phyloP scores from a whole-genome alignment of 2,329 filamentous ascomycete genomes.

The Cytospora mali region DNA sequence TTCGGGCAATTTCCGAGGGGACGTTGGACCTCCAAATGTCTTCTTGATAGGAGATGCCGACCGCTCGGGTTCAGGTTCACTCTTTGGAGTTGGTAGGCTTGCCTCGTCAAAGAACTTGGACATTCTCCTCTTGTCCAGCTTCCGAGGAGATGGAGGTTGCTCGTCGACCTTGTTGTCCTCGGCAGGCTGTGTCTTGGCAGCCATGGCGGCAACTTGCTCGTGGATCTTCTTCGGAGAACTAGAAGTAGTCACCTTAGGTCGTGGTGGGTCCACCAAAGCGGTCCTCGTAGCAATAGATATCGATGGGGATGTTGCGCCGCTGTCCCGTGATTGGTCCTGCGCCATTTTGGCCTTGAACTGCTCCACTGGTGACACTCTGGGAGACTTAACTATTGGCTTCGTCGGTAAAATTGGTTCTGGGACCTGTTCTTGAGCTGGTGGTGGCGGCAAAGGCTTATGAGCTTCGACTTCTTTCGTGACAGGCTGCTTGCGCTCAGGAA shows the following conservation, averaged over 20 bases:
- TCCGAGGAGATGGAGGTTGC: slow-evolving; percentile 56
- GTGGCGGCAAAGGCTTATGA: slow-evolving; percentile 17
- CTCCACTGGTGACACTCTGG: slow-evolving; percentile 30
- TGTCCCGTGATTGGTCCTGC: slow-evolving; percentile 5
- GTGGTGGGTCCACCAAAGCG: slow-evolving; percentile 34
- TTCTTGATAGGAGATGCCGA: slow-evolving; percentile 42
- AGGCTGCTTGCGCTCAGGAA: slow-evolving; percentile 9
- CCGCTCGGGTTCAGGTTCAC: slow-evolving; percentile 35
- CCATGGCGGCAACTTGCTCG: slow-evolving; percentile 38
- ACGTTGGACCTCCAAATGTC: slow-evolving; percentile 15
- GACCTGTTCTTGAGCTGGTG: neutral
- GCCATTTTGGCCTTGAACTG: slow-evolving; percentile 26
- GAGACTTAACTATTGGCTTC: slow-evolving; percentile 34
- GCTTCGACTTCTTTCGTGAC: slow-evolving; percentile 23
- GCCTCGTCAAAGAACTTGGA: slow-evolving; percentile 59
- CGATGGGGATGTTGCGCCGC: slow-evolving; percentile 26
- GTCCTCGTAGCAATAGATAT: slow-evolving; percentile 32
- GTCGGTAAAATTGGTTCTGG: slow-evolving; percentile 32
- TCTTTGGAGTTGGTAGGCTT: slow-evolving; percentile 34
- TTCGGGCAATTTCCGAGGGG: slow-evolving; percentile 31
- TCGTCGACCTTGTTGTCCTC: slow-evolving; percentile 38
- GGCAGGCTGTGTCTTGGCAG: slow-evolving; percentile 33
- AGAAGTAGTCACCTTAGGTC: slow-evolving; percentile 30
- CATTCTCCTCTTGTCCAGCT: slow-evolving; percentile 61
- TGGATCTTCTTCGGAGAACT: slow-evolving; percentile 38